Conservation (phyloP, 106 monocot species). For the Cymbidium sinense region DNA sequence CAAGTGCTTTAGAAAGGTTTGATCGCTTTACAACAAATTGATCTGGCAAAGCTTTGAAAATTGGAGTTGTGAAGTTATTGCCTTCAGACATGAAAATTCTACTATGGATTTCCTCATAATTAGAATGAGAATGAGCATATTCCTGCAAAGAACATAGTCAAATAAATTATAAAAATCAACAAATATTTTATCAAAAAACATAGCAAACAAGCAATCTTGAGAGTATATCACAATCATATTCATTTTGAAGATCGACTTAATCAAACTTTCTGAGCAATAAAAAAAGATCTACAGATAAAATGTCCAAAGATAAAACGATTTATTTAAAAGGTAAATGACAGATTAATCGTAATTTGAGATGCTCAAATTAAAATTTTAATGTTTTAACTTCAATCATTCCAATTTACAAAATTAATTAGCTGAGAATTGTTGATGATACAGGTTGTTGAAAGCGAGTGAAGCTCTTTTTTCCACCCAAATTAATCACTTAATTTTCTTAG, state of each 20-base stretch:
- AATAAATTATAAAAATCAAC: neutral
- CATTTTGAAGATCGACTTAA: neutral
- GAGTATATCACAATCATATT: neutral
- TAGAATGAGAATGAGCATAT: constrained; percentile 2
- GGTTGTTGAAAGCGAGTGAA: too few relatives aligned
- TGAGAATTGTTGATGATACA: too few relatives aligned
- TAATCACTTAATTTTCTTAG: too few relatives aligned
- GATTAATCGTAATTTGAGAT: too few relatives aligned
- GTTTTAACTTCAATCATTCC: too few relatives aligned
- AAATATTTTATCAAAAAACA: neutral
- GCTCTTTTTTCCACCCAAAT: too few relatives aligned
- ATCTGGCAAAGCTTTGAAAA: constrained; percentile 24
- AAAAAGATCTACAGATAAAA: neutral
- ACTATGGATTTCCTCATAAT: constrained; percentile 8
- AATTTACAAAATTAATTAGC: too few relatives aligned
- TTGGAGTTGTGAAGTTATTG: constrained; percentile 47
- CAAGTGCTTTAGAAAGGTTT: constrained; percentile 21
- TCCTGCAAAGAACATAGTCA: constrained; percentile 5
- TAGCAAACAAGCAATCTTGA: neutral
- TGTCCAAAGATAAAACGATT: neutral
- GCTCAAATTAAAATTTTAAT: too few relatives aligned
- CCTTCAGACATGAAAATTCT: constrained; percentile 5
- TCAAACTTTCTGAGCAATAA: neutral
- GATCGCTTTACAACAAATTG: constrained; percentile 43
- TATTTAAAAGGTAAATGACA: neutral